Percentiles rank a stretch among this genome's conserved stretches.
Evolutionary conservation across 2,329 filamentous ascomycete genomes (phyloP).

Genomic region (Sporothrix inflata): DNA sequence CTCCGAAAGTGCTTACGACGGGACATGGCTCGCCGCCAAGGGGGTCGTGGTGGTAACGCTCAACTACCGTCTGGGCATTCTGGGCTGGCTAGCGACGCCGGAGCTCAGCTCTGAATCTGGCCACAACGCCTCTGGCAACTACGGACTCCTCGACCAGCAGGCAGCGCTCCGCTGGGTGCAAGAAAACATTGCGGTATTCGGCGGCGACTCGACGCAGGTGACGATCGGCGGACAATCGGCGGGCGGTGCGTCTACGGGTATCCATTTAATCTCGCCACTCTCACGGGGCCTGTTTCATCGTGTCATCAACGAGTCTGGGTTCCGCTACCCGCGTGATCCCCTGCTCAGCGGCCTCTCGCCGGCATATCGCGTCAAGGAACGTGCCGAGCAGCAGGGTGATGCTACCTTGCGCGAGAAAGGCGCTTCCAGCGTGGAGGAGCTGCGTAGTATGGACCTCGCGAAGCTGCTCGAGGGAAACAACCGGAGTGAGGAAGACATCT

Average conservation of each 20-base stretch:
- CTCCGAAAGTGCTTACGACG: too few species aligned
- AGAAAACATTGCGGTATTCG: too few species aligned
- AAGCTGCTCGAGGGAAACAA: background rate
- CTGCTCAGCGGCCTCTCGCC: background rate
- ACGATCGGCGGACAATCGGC: background rate
- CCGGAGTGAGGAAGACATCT: background rate
- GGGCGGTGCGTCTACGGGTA: background rate
- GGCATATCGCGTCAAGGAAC: background rate
- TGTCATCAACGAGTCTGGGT: background rate
- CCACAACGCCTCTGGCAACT: background rate
- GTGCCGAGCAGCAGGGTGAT: background rate
- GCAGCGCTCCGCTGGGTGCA: background rate
- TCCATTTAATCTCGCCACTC: background rate
- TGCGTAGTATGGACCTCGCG: background rate
- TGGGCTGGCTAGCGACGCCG: background rate
- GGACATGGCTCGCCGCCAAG: too few species aligned
- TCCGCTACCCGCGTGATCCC: background rate
- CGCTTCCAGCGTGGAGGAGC: background rate
- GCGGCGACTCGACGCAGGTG: background rate
- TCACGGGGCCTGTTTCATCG: background rate
- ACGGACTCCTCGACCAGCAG: background rate
- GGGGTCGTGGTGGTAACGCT: background rate
- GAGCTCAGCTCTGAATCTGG: background rate
- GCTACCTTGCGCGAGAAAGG: background rate
- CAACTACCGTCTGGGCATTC: too few species aligned